Evolutionary conservation across 768 basidiomycete genomes (phyloP).

Genomic region (Fibroporia radiculosa): DNA sequence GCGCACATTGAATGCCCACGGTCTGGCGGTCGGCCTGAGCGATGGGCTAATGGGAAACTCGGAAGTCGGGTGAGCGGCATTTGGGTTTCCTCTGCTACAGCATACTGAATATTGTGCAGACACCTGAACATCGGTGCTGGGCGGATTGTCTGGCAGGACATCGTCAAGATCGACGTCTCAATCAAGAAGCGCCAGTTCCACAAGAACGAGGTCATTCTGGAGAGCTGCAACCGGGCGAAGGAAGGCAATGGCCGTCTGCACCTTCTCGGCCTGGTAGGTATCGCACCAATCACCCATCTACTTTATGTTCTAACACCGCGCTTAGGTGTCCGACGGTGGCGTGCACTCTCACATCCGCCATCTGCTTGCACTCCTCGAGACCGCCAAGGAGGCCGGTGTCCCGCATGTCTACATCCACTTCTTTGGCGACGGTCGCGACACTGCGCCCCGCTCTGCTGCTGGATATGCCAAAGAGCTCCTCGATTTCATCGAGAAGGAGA

Average conservation of each 20-base stretch:
- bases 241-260: conserved; percentile 79
- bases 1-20: conserved; percentile 74
- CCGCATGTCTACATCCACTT: conserved; percentile 89
- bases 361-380: conserved; percentile 84
- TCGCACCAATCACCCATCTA: conserved; percentile 5
- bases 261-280: conserved; percentile 71
- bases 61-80: conserved; percentile 75
- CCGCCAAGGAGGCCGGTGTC: conserved; percentile 79
- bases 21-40: conserved; percentile 84
- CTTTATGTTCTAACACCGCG: not conserved
- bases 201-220: conserved; percentile 65
- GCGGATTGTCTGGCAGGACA: conserved; percentile 95
- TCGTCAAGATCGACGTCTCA: conserved; percentile 87
- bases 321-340: conserved; percentile 85
- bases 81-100: not conserved
- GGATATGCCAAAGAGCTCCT: conserved; percentile 72
- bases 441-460: conserved; percentile 77
- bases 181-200: conserved; percentile 88
- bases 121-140: conserved; percentile 95
- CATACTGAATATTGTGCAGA: conserved; percentile 30
- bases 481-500: conserved; percentile 70
- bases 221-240: conserved; percentile 71
- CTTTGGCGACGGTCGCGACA: conserved; percentile 92
- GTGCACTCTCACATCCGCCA: conserved; percentile 96
- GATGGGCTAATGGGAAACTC: conserved; percentile 98